Percentiles rank a stretch among this genome's conserved stretches.
These are phyloP conservation scores for Geranomyces michiganensis DNA, from an alignment of 192 early-diverging fungal genomes.

Conservation along the genomic window DNA sequence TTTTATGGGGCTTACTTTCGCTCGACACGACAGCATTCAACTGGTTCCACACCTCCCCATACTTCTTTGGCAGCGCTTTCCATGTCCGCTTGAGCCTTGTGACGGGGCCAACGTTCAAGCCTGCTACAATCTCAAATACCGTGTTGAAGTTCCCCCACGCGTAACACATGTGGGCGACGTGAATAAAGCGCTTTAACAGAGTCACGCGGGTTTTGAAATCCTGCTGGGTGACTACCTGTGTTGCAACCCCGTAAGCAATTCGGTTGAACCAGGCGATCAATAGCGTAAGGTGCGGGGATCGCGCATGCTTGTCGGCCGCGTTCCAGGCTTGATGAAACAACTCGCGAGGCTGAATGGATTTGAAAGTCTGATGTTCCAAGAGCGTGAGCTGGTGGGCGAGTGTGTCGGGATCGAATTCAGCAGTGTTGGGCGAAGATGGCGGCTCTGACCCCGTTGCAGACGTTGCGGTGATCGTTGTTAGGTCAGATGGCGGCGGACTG, in stretches of 20 bases:
- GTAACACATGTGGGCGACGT: slow-evolving; percentile 53
- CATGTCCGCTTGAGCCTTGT: slow-evolving; percentile 73
- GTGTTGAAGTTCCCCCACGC: slow-evolving; percentile 70
- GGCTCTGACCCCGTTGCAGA: no score
- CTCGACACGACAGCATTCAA: slow-evolving; percentile 62
- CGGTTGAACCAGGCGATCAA: slow-evolving; percentile 54
- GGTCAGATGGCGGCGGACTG: no score
- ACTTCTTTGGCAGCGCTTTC: slow-evolving; percentile 65
- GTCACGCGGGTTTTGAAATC: slow-evolving; percentile 51
- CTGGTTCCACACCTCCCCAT: slow-evolving; percentile 62
- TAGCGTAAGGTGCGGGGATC: slow-evolving; percentile 26
- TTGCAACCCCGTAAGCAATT: slow-evolving; percentile 54
- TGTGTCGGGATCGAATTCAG: slow-evolving; percentile 57
- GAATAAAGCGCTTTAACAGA: slow-evolving; percentile 59
- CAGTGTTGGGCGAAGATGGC: no score
- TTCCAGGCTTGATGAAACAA: slow-evolving; percentile 55
- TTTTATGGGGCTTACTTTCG: slow-evolving; percentile 64
- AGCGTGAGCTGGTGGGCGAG: slow-evolving; percentile 76
- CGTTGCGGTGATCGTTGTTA: no score
- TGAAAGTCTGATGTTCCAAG: slow-evolving; percentile 73
- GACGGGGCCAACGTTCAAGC: slow-evolving; percentile 72
- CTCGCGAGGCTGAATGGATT: slow-evolving; percentile 66
- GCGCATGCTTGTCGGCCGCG: slow-evolving; percentile 8
- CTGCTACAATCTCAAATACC: slow-evolving; percentile 77
- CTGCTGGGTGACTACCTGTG: slow-evolving; percentile 44